A percentile compares a stretch with the other conserved stretches of the same genome.
These are phyloP conservation scores for Amoeboaphelidium occidentale DNA, from an alignment of 371 early-diverging fungal genomes.

Conservation along the genomic window DNA sequence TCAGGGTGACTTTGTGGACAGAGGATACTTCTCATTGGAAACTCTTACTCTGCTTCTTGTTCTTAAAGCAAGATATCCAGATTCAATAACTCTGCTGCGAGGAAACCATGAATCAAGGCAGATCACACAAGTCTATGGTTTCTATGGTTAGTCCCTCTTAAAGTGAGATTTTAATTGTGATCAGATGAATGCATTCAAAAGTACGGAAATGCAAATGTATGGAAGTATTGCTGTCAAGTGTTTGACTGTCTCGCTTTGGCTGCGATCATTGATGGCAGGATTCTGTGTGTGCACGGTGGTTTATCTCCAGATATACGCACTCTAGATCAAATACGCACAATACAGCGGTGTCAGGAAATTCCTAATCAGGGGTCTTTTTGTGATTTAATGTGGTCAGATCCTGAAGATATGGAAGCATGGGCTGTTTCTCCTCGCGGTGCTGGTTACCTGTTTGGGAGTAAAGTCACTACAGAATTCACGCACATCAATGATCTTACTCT, in stretches of 20 bases:
- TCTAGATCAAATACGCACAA: slow-evolving; percentile 86
- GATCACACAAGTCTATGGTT: slow-evolving; percentile 98
- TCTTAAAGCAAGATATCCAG: slow-evolving; percentile 88
- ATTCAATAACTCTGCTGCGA: slow-evolving; percentile 84
- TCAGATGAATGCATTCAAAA: slow-evolving; percentile 85
- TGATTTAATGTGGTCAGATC: slow-evolving; percentile 97
- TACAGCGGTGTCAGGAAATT: slow-evolving; percentile 94
- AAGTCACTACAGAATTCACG: slow-evolving; percentile 91
- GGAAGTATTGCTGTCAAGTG: slow-evolving; percentile 96
- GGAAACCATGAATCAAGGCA: slow-evolving; percentile 98
- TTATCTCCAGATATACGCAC: slow-evolving; percentile 91
- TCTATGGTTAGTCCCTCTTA: slow-evolving; percentile 40
- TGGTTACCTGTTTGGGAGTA: slow-evolving; percentile 93
- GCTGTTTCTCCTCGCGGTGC: slow-evolving; percentile 94
- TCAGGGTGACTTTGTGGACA: slow-evolving; percentile 96
- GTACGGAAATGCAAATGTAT: slow-evolving; percentile 92
- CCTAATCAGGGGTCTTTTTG: slow-evolving; percentile 98
- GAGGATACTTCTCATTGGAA: slow-evolving; percentile 96
- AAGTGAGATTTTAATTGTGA: neutral
- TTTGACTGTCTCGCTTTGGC: slow-evolving; percentile 97
- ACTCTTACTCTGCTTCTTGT: slow-evolving; percentile 81
- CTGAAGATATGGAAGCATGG: slow-evolving; percentile 94
- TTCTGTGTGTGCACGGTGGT: slow-evolving; percentile 97
- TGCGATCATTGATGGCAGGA: slow-evolving; percentile 78
- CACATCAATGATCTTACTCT: slow-evolving; percentile 82